Percentiles rank a stretch among this genome's conserved stretches.
Evolutionary conservation across 2,329 filamentous ascomycete species (phyloP).

Genomic region (Ophiostoma tasmaniense): DNA sequence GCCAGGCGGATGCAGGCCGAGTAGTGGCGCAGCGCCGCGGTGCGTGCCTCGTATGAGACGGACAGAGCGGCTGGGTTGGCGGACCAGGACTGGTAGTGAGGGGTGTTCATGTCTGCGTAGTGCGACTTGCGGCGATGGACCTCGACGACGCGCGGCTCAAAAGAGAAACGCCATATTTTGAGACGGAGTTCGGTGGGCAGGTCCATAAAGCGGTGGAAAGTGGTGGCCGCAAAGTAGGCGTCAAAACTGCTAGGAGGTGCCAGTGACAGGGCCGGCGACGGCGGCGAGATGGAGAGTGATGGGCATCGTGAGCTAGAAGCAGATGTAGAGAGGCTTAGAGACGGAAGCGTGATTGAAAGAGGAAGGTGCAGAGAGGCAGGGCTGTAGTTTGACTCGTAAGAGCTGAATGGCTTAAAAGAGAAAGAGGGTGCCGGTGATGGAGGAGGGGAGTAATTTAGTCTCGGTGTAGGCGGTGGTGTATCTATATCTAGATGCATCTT

Average conservation of each 20-base stretch:
- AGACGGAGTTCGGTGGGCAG: conserved; percentile 31
- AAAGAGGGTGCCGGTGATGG: not conserved
- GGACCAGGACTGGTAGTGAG: conserved; percentile 27
- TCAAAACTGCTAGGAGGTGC: not conserved
- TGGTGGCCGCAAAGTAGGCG: not conserved
- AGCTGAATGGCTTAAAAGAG: not conserved
- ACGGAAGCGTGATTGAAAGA: not conserved
- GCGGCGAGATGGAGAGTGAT: not conserved
- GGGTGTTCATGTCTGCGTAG: conserved; percentile 24
- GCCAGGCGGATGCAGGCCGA: conserved; percentile 26
- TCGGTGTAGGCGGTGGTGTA: not conserved
- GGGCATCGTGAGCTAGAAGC: not conserved
- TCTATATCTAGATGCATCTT: conserved; percentile 1
- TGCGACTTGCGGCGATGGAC: conserved; percentile 27
- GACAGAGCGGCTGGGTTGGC: conserved; percentile 29
- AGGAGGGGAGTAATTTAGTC: not conserved
- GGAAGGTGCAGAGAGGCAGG: not conserved
- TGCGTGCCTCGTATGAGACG: conserved; percentile 28
- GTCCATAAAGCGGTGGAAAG: conserved; percentile 26
- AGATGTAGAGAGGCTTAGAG: not conserved
- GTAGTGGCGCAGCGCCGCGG: conserved; percentile 26
- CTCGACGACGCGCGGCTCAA: conserved; percentile 29
- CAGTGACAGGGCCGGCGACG: not conserved
- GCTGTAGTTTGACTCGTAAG: not conserved
- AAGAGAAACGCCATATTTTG: conserved; percentile 29